A percentile compares a stretch with the other conserved stretches of the same genome.
Evolutionary conservation across 176 grass and related monocot genomes (phyloP).

Genomic region (Saccharum spontaneum): DNA sequence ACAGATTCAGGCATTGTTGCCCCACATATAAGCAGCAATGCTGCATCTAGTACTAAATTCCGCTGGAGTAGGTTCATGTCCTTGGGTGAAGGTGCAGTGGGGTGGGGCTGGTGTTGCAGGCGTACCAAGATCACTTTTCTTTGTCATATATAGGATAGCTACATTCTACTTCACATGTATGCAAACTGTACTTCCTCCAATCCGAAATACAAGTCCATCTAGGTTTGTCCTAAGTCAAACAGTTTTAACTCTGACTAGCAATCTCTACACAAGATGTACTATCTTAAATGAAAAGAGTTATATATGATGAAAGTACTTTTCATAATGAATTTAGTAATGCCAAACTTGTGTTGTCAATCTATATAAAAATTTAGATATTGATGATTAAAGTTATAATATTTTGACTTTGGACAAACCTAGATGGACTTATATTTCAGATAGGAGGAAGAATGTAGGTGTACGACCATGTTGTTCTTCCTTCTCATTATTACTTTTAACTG

Average conservation of each 20-base stretch:
- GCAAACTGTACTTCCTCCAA: background rate
- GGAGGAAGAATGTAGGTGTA: background rate
- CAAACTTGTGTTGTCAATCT: background rate
- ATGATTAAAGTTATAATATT: background rate
- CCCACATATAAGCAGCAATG: constrained; percentile 13
- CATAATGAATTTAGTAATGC: background rate
- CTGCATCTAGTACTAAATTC: background rate
- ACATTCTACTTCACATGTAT: constrained; percentile 16
- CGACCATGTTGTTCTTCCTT: background rate
- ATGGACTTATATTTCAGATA: background rate
- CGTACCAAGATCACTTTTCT: background rate
- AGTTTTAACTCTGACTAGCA: background rate
- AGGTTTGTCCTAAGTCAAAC: background rate
- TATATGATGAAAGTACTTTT: background rate
- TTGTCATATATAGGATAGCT: background rate
- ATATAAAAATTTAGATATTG: background rate
- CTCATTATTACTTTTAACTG: background rate
- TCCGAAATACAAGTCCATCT: background rate
- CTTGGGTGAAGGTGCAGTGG: background rate
- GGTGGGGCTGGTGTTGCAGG: background rate
- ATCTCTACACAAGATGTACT: background rate
- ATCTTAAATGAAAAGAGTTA: background rate
- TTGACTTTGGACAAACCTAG: background rate
- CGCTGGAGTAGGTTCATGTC: background rate
- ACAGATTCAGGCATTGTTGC: constrained; percentile 2